A percentile compares a stretch with the other conserved stretches of the same genome.
These are phyloP conservation scores for Syncephalastrum racemosum DNA, from an alignment of 371 early-diverging fungal species.

Conservation along the genomic window DNA sequence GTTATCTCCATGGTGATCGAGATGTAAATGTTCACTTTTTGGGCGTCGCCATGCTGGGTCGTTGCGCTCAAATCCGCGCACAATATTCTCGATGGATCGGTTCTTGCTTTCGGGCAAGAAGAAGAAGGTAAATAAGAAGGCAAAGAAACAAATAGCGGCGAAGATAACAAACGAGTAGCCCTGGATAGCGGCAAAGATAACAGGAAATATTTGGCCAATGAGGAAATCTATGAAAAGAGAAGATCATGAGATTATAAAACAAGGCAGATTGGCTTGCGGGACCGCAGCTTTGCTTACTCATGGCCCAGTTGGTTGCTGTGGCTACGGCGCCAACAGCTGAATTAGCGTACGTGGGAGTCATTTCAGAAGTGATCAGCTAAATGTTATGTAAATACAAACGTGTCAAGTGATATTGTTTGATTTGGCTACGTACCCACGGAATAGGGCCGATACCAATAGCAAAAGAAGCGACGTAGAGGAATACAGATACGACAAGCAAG, in stretches of 20 bases:
- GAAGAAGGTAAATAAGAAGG: constrained; percentile 29
- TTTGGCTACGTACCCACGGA: constrained; percentile 54
- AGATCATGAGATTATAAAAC: too few relatives aligned
- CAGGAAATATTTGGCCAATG: constrained; percentile 62
- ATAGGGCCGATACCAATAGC: constrained; percentile 84
- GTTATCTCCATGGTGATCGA: too few relatives aligned
- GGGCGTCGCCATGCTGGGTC: too few relatives aligned
- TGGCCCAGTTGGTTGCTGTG: constrained; percentile 65
- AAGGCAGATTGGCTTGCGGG: too few relatives aligned
- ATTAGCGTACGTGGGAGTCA: constrained; percentile 64
- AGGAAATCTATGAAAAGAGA: constrained; percentile 20
- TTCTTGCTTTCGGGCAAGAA: constrained; percentile 72
- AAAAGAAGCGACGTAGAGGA: constrained; percentile 77
- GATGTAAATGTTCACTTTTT: too few relatives aligned
- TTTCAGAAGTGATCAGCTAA: constrained; percentile 62
- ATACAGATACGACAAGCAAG: constrained; percentile 65
- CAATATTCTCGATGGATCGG: constrained; percentile 59
- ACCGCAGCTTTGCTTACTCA: constrained; percentile 12
- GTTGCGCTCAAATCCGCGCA: constrained; percentile 13
- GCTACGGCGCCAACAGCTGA: constrained; percentile 53
- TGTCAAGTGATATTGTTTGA: too few relatives aligned
- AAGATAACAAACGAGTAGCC: constrained; percentile 73
- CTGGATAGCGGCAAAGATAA: constrained; percentile 56
- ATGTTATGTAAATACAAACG: background rate
- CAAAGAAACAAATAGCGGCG: constrained; percentile 25